Conservation (phyloP, 345 rosid species). For the Anastatica hierochuntica region DNA sequence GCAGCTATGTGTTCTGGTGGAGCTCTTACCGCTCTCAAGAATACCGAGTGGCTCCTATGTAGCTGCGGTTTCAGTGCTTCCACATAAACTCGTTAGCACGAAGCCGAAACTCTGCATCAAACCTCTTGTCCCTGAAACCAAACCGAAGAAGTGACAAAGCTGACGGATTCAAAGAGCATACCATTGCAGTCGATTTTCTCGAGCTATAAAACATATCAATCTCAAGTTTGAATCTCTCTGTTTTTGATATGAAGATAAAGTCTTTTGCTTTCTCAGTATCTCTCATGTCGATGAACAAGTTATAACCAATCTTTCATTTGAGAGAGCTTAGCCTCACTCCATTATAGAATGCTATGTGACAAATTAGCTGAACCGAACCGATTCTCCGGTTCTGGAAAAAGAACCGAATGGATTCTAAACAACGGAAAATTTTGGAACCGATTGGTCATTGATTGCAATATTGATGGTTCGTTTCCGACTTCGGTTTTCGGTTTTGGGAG, state of each 20-base stretch:
- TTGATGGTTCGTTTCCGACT: too few relatives aligned
- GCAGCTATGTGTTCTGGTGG: constrained; percentile 75
- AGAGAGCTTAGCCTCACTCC: too few relatives aligned
- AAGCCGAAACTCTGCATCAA: constrained; percentile 77
- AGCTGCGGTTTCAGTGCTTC: constrained; percentile 74
- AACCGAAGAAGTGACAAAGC: constrained; percentile 28
- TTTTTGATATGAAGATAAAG: background rate
- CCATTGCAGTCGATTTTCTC: too few relatives aligned
- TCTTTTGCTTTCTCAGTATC: background rate
- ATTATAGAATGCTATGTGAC: too few relatives aligned
- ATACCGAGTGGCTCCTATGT: constrained; percentile 46
- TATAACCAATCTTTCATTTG: background rate
- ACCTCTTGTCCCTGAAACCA: constrained; percentile 44
- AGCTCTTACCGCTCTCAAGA: constrained; percentile 76
- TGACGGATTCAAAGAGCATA: background rate
- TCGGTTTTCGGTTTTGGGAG: too few relatives aligned
- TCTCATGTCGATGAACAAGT: background rate
- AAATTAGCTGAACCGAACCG: too few relatives aligned
- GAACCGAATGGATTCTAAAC: too few relatives aligned
- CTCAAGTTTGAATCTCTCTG: constrained; percentile 5
- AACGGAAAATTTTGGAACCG: too few relatives aligned
- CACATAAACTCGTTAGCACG: constrained; percentile 52
- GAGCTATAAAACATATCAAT: background rate
- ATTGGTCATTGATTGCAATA: too few relatives aligned
- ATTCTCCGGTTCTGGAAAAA: too few relatives aligned